Percentiles rank a stretch among this genome's conserved stretches.
Conservation (phyloP, 331 rosid species). For the Rhamnella rubrinervis region DNA sequence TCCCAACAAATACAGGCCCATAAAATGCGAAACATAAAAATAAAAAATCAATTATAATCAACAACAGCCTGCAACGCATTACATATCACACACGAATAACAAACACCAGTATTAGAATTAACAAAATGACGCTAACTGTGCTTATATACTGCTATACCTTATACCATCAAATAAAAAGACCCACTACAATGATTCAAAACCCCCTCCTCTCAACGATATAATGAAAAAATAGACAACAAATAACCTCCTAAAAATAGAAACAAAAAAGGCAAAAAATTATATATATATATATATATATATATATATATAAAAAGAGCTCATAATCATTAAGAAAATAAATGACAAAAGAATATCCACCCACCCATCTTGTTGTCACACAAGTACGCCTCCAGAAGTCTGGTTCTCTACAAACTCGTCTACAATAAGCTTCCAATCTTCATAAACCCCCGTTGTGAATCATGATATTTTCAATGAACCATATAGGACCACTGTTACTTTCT, state of each 20-base stretch:
- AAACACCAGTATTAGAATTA: not conserved
- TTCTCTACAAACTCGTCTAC: constrained; percentile 26
- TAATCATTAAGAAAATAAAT: constrained; percentile 7
- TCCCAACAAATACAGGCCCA: no score
- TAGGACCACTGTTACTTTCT: constrained; percentile 21
- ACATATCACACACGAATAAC: constrained; percentile 8
- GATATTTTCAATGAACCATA: constrained; percentile 19
- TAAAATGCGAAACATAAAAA: no score
- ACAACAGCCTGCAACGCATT: not conserved
- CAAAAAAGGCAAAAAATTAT: constrained; percentile 8
- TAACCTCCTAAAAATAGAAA: constrained; percentile 23
- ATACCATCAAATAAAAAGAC: constrained; percentile 29
- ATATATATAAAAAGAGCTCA: constrained; percentile 1
- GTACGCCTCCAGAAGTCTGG: constrained; percentile 28
- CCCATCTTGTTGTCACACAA: constrained; percentile 30
- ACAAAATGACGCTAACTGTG: constrained; percentile 24
- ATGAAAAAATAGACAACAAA: constrained; percentile 20
- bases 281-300: no score
- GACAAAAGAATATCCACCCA: constrained; percentile 41
- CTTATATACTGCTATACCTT: constrained; percentile 22
- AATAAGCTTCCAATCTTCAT: constrained; percentile 23
- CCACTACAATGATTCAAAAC: constrained; percentile 24
- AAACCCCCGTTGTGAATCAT: constrained; percentile 28
- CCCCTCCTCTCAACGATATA: not conserved
- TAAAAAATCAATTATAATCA: no score